Evolutionary conservation across 2,329 filamentous ascomycete genomes (phyloP).

Genomic region (Davidsoniella australis): DNA sequence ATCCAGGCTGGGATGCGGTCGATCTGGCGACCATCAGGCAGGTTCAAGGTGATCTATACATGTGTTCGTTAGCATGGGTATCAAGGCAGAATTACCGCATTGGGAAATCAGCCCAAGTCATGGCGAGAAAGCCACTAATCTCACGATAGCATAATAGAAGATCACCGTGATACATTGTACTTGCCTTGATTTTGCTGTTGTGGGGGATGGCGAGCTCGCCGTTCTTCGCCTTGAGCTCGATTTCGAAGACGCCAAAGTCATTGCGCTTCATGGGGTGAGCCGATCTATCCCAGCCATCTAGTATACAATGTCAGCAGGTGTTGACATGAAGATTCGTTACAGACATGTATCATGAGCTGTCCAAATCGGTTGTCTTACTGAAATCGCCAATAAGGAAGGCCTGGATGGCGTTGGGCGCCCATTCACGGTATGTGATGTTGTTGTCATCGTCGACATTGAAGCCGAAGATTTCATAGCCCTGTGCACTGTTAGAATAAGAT

Average conservation of each 20-base stretch:
- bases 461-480: slow-evolving; percentile 79
- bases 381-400: slow-evolving; percentile 89
- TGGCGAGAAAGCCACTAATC: too few relatives aligned
- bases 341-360: too few relatives aligned
- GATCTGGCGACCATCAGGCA: slow-evolving; percentile 61
- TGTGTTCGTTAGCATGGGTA: not conserved
- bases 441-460: slow-evolving; percentile 67
- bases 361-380: slow-evolving; percentile 37
- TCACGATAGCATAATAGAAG: not conserved
- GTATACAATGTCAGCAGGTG: slow-evolving; percentile 2
- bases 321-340: not conserved
- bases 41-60: slow-evolving; percentile 60
- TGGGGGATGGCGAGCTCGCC: slow-evolving; percentile 71
- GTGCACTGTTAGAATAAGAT: not conserved
- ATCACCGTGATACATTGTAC: slow-evolving; percentile 8
- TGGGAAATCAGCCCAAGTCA: too few relatives aligned
- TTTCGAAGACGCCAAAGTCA: slow-evolving; percentile 71
- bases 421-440: slow-evolving; percentile 84
- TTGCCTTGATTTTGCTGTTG: slow-evolving; percentile 89
- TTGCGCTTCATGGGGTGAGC: slow-evolving; percentile 80
- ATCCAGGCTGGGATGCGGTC: slow-evolving; percentile 94
- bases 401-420: slow-evolving; percentile 77
- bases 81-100: not conserved
- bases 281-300: slow-evolving; percentile 72
- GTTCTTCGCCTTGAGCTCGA: slow-evolving; percentile 54